These are phyloP conservation scores for Kingdonia uniflora DNA, from an alignment of 164 flowering plant species.

Conservation along the genomic window DNA sequence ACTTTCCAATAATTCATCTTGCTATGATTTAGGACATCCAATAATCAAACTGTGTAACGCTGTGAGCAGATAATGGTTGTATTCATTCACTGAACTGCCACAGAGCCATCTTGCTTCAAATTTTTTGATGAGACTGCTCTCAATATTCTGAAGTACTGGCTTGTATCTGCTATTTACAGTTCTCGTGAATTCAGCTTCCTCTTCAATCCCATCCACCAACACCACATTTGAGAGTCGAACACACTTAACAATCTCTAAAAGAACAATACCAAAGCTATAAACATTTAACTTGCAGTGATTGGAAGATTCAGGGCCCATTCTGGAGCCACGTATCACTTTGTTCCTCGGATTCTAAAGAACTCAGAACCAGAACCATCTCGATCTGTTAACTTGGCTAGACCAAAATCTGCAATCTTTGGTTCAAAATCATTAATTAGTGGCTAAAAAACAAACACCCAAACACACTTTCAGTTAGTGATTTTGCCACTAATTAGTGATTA, in stretches of 20 bases:
- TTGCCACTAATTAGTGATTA: conserved; percentile 12
- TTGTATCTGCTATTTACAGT: too few relatives aligned
- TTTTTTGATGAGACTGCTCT: conserved; percentile 69
- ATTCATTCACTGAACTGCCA: conserved; percentile 37
- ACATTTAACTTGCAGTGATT: conserved; percentile 15
- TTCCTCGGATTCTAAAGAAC: conserved; percentile 14
- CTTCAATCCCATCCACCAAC: conserved; percentile 3
- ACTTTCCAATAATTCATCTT: too few relatives aligned
- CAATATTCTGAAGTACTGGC: conserved; percentile 81
- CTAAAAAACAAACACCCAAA: conserved; percentile 14
- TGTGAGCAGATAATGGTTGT: too few relatives aligned
- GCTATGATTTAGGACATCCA: too few relatives aligned
- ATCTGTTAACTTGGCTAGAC: conserved; percentile 12
- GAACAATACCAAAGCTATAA: conserved; percentile 14
- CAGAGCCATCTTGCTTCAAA: conserved; percentile 78
- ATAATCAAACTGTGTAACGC: too few relatives aligned
- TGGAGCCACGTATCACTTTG: conserved; percentile 17
- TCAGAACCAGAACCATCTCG: conserved; percentile 3
- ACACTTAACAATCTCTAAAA: conserved; percentile 16
- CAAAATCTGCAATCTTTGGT: conserved; percentile 17
- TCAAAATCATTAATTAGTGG: conserved; percentile 5
- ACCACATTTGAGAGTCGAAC: conserved; percentile 7
- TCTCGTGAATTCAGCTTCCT: conserved; percentile 1
- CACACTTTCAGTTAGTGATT: conserved; percentile 7
- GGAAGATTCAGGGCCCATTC: too few relatives aligned